These are phyloP conservation scores for Fusarium hostae DNA, from an alignment of 2,329 filamentous ascomycete genomes.

Conservation along the genomic window DNA sequence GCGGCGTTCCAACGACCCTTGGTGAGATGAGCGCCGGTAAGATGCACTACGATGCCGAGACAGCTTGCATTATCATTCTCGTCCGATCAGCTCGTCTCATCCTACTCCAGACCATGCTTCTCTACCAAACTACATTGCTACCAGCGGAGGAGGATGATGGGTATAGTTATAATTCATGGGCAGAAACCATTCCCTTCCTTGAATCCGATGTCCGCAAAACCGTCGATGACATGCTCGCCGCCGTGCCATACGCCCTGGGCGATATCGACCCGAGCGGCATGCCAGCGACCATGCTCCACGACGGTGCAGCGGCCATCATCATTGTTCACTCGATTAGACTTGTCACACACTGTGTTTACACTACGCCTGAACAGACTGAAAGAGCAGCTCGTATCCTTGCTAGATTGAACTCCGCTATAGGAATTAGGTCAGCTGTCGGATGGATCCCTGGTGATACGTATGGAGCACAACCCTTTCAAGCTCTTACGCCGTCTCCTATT, in stretches of 20 bases:
- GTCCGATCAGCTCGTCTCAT: constrained; percentile 48
- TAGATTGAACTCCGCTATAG: constrained; percentile 45
- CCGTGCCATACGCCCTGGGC: constrained; percentile 48
- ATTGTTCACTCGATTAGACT: constrained; percentile 48
- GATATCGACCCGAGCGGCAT: constrained; percentile 42
- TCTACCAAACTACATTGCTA: constrained; percentile 38
- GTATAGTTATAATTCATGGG: constrained; percentile 25
- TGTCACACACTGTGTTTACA: constrained; percentile 46
- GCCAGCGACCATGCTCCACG: constrained; percentile 39
- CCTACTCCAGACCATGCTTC: constrained; percentile 45
- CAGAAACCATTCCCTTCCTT: constrained; percentile 31
- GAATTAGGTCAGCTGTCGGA: constrained; percentile 45
- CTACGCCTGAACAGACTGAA: constrained; percentile 38
- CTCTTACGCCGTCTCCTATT: neutral
- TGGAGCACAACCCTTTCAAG: neutral
- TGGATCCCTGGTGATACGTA: neutral
- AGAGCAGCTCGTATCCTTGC: constrained; percentile 38
- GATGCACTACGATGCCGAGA: constrained; percentile 46
- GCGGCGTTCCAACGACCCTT: constrained; percentile 42
- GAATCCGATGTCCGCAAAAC: constrained; percentile 40
- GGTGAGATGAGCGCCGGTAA: constrained; percentile 38
- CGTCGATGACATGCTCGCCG: constrained; percentile 48
- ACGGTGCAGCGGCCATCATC: constrained; percentile 48
- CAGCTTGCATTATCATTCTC: constrained; percentile 49
- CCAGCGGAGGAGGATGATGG: neutral